Evolutionary conservation across 2,329 filamentous ascomycete genomes (phyloP), one percentile per base, ranked within the genome.

Genomic region (Claviceps capensis): DNA sequence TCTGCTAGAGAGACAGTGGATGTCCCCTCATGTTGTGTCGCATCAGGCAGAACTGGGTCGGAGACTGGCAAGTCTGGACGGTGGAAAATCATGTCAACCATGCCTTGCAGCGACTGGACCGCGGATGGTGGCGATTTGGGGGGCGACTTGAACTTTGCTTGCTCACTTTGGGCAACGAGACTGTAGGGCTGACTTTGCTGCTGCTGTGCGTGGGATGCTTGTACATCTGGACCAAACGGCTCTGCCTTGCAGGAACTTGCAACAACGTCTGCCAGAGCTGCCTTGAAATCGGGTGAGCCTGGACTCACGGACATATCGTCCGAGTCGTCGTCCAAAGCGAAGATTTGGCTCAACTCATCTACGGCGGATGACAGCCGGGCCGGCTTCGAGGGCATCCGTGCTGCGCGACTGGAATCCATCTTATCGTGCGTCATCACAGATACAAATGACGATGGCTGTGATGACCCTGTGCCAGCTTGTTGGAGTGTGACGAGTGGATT

Each of bases 1-100:
- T 67, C 68, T 17, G 69, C 67, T 5, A 67, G 63, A n/a, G 68
- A 68, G 23, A 71, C 58, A 1, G 69, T 70, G 11, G 59, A 55
- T n/a, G 60, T 61, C 2, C 62, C 58, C 2, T 59, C 30, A 17
- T 62, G 54, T 8, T 56, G 57, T 11, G 49, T n/a, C 11, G 53
- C 57, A 17, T 56, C 55, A 1, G 57, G 52, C 48, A 64, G 51
- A 16, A 62, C 50, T 11, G 58, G 55, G 23, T 38, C 49, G 9
- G 60, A 54, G 22, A 59, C 52, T 34, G 59, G 54, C 11, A 47
- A 38, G 36, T 50, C 52, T 17, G 61, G 51, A 30, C 51, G 47
- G 9, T 51, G 54, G 51, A 62, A 63, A 26, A 57, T 44, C 37
- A 43, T 47, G 41, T 56, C 55, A 26, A 61, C 56, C 42, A 62